Conservation (phyloP, 805 yeast genomes). For the Saturnispora besseyi region DNA sequence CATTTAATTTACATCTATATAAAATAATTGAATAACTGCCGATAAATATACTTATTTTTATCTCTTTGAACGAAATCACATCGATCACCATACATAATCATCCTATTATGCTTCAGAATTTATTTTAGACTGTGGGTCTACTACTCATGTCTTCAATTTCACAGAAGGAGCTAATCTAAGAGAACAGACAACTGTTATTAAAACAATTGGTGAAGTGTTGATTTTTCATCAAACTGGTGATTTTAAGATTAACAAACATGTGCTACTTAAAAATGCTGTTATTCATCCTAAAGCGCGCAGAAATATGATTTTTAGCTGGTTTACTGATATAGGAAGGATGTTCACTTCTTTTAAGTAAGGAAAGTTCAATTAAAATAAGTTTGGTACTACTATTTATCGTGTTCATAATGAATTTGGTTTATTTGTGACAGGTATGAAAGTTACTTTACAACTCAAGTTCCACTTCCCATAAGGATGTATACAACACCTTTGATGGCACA, state of each 20-base stretch:
- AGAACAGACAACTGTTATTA: neutral
- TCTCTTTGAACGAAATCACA: no score
- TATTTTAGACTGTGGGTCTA: neutral
- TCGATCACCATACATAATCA: no score
- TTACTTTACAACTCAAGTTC: no score
- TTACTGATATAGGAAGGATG: neutral
- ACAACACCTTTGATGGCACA: no score
- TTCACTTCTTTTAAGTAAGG: neutral
- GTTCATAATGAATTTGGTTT: neutral
- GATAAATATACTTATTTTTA: no score
- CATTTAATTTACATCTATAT: no score
- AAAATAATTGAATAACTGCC: no score
- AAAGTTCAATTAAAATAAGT: neutral
- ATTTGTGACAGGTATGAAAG: neutral
- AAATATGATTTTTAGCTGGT: neutral
- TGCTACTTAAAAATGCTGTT: neutral
- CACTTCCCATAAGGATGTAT: no score
- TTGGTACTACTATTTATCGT: neutral
- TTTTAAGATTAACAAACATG: neutral
- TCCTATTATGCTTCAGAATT: neutral
- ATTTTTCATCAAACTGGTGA: neutral
- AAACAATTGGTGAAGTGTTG: neutral
- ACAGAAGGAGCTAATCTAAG: neutral
- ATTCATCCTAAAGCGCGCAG: neutral
- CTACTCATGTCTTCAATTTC: neutral